These are phyloP conservation scores for Wakefieldia striispora DNA, from an alignment of 768 basidiomycete genomes.

Conservation along the genomic window DNA sequence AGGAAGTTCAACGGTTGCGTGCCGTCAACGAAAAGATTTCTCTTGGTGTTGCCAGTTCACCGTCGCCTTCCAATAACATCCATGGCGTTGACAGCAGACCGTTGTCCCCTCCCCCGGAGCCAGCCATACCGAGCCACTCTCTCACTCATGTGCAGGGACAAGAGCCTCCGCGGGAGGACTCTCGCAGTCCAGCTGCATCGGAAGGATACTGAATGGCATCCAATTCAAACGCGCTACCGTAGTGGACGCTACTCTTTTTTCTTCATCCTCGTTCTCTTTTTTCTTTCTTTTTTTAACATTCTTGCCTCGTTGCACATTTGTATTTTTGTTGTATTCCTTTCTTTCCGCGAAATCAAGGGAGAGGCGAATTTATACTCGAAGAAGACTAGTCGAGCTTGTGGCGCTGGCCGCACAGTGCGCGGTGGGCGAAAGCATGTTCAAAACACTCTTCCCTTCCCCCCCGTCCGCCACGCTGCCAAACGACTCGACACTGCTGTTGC, in stretches of 20 bases:
- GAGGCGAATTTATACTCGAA: slow-evolving; percentile 14
- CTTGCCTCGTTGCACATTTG: slow-evolving; percentile 32
- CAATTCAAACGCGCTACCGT: slow-evolving; percentile 19
- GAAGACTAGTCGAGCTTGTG: slow-evolving; percentile 26
- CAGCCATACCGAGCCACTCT: slow-evolving; percentile 43
- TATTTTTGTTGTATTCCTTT: slow-evolving; percentile 35
- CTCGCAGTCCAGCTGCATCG: slow-evolving; percentile 39
- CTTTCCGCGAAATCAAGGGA: slow-evolving; percentile 26
- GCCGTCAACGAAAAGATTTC: slow-evolving; percentile 83
- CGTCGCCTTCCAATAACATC: slow-evolving; percentile 50
- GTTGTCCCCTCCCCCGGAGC: slow-evolving; percentile 65
- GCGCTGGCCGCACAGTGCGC: slow-evolving; percentile 36
- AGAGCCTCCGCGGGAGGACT: slow-evolving; percentile 61
- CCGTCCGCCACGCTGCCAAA: slow-evolving; percentile 28
- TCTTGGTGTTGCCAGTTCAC: slow-evolving; percentile 54
- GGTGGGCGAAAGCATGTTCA: slow-evolving; percentile 27
- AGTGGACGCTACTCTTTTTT: slow-evolving; percentile 30
- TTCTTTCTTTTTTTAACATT: slow-evolving; percentile 23
- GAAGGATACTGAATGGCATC: slow-evolving; percentile 29
- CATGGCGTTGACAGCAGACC: slow-evolving; percentile 46
- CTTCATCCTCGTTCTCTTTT: slow-evolving; percentile 34
- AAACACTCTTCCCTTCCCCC: slow-evolving; percentile 3
- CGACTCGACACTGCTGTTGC: slow-evolving; percentile 39
- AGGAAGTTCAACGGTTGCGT: slow-evolving; percentile 68
- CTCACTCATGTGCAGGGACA: slow-evolving; percentile 58